These are phyloP conservation scores for Mortierella sp. DNA, from an alignment of 371 early-diverging fungal species.

Conservation along the genomic window DNA sequence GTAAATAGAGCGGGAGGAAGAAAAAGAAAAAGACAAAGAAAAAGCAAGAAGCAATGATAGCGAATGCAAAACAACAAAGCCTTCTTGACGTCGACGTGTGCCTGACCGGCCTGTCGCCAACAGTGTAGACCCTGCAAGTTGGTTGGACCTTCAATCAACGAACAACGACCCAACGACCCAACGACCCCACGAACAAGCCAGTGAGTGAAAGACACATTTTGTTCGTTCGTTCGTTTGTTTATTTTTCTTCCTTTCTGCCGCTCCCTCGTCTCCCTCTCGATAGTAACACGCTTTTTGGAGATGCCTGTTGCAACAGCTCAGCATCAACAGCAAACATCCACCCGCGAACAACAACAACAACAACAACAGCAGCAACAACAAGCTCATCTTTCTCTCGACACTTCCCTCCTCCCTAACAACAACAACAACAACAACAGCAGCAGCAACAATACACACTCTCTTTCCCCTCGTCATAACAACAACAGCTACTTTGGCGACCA, in stretches of 20 bases:
- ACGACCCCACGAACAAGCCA: not conserved
- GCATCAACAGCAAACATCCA: not conserved
- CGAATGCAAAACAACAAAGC: too few relatives aligned
- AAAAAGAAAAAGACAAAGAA: too few relatives aligned
- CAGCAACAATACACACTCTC: not conserved
- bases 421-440: not conserved
- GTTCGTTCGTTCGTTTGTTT: not conserved
- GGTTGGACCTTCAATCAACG: not conserved
- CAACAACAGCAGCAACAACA: not conserved
- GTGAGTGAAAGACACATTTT: slow-evolving; percentile 4
- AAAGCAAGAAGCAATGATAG: too few relatives aligned
- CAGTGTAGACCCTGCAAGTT: not conserved
- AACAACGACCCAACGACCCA: not conserved
- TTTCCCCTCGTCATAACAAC: too few relatives aligned
- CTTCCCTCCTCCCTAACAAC: not conserved
- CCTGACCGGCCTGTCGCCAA: not conserved
- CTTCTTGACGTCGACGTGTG: not conserved
- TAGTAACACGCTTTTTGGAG: not conserved
- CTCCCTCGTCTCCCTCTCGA: not conserved
- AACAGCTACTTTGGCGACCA: not conserved
- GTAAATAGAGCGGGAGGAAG: too few relatives aligned
- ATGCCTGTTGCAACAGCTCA: slow-evolving; percentile 4
- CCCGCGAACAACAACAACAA: not conserved
- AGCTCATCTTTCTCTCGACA: not conserved
- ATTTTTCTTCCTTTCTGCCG: not conserved